A percentile compares a stretch with the other conserved stretches of the same genome.
Conservation (phyloP, 2,329 filamentous ascomycete genomes). For the Aspergillus caelatus region DNA sequence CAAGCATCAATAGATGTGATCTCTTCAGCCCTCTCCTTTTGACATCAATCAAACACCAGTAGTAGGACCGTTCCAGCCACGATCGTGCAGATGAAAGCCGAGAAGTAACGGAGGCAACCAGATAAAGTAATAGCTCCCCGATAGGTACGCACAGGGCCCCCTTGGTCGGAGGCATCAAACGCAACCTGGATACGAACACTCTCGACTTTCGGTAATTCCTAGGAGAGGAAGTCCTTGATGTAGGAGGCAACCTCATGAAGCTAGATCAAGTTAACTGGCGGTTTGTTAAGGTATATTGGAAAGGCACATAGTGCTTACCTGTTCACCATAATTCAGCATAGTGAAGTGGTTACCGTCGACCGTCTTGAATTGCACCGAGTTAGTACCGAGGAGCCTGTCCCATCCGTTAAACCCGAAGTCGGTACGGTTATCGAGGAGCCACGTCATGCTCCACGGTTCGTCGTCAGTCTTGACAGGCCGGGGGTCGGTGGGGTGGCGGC, state of each 20-base stretch:
- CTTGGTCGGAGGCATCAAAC: background rate
- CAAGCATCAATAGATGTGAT: background rate
- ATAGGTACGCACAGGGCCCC: background rate
- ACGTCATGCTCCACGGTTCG: background rate
- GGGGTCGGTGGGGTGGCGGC: background rate
- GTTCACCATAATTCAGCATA: background rate
- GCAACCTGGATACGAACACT: background rate
- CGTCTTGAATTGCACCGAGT: background rate
- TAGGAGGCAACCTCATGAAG: background rate
- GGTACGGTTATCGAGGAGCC: background rate
- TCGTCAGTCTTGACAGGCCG: background rate
- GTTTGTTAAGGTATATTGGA: background rate
- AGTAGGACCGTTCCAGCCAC: background rate
- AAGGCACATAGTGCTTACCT: background rate
- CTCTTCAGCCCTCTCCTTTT: background rate
- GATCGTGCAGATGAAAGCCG: background rate
- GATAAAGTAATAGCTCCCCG: background rate
- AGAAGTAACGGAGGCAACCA: background rate
- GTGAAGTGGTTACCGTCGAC: background rate
- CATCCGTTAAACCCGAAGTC: slow-evolving; percentile 1
- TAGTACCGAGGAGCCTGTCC: background rate
- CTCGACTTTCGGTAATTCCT: background rate
- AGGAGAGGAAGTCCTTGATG: background rate
- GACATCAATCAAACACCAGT: background rate
- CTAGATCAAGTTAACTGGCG: background rate